phyloP scores from a whole-genome alignment of 768 basidiomycete species.

The Boletus reticulatus region DNA sequence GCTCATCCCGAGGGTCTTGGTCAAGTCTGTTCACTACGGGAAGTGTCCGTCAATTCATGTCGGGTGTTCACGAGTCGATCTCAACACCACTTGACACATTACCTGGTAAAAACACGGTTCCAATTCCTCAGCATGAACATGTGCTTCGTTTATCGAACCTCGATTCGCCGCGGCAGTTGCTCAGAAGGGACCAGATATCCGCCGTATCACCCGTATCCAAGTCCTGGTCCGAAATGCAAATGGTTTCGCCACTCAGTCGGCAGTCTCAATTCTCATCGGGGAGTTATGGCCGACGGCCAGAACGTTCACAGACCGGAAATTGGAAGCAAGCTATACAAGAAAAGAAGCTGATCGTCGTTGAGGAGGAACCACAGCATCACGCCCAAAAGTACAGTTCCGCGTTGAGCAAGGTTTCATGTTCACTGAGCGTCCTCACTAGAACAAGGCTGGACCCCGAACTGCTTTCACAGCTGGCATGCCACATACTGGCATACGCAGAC shows the following conservation, averaged over 20 bases:
- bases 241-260: slow-evolving; percentile 21
- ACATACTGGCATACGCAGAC: slow-evolving; percentile 74
- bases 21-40: slow-evolving; percentile 72
- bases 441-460: slow-evolving; percentile 19
- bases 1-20: slow-evolving; percentile 77
- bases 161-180: slow-evolving; percentile 30
- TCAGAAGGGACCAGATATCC: slow-evolving; percentile 26
- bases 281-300: slow-evolving; percentile 37
- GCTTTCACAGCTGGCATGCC: slow-evolving; percentile 45
- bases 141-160: slow-evolving; percentile 21
- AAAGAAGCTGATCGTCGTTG: slow-evolving; percentile 38
- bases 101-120: slow-evolving; percentile 22
- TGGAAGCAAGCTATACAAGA: slow-evolving; percentile 31
- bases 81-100: slow-evolving; percentile 36
- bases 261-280: slow-evolving; percentile 44
- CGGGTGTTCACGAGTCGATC: slow-evolving; percentile 53
- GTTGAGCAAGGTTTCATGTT: neutral
- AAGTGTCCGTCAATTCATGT: slow-evolving; percentile 66
- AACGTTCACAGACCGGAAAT: slow-evolving; percentile 42
- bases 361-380: slow-evolving; percentile 22
- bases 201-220: slow-evolving; percentile 41
- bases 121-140: slow-evolving; percentile 23
- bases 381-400: slow-evolving; percentile 8
- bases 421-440: slow-evolving; percentile 4
- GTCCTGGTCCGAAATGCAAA: slow-evolving; percentile 55